These are phyloP conservation scores for Inosperma sp. DNA, from an alignment of 768 basidiomycete genomes.

Conservation along the genomic window DNA sequence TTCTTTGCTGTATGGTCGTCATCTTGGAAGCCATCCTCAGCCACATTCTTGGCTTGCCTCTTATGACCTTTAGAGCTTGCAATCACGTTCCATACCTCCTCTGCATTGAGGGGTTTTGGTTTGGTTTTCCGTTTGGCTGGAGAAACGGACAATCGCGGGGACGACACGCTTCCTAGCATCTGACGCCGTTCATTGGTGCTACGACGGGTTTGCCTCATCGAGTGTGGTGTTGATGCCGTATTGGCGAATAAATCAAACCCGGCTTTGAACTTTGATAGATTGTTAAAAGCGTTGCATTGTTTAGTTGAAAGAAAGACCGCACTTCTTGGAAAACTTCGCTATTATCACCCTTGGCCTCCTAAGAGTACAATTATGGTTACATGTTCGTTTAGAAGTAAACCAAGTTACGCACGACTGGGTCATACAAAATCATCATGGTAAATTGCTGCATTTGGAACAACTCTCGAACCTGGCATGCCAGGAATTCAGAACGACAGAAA, in stretches of 20 bases:
- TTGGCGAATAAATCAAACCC: constrained; percentile 58
- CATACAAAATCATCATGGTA: constrained; percentile 66
- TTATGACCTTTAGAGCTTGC: constrained; percentile 13
- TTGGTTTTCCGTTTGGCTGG: constrained; percentile 24
- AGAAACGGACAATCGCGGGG: constrained; percentile 23
- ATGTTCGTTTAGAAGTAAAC: not conserved
- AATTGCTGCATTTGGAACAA: constrained; percentile 86
- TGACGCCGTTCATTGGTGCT: constrained; percentile 53
- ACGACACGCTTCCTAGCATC: constrained; percentile 30
- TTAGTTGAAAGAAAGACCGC: constrained; percentile 8
- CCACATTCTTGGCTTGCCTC: constrained; percentile 14
- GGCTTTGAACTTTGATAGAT: constrained; percentile 48
- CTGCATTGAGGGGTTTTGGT: constrained; percentile 19
- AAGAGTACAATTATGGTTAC: constrained; percentile 9
- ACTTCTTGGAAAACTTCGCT: constrained; percentile 74
- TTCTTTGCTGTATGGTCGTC: not conserved
- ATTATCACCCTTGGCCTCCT: constrained; percentile 72
- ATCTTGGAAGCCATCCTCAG: constrained; percentile 13
- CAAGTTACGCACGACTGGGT: constrained; percentile 58
- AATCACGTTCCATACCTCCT: constrained; percentile 31
- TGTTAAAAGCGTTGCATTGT: constrained; percentile 4
- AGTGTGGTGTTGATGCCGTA: constrained; percentile 37
- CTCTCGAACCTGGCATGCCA: constrained; percentile 61
- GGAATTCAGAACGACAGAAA: constrained; percentile 6
- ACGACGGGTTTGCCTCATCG: constrained; percentile 58